phyloP scores from a whole-genome alignment of 1,139 yeast species.

The Yamadazyma friedrichii region DNA sequence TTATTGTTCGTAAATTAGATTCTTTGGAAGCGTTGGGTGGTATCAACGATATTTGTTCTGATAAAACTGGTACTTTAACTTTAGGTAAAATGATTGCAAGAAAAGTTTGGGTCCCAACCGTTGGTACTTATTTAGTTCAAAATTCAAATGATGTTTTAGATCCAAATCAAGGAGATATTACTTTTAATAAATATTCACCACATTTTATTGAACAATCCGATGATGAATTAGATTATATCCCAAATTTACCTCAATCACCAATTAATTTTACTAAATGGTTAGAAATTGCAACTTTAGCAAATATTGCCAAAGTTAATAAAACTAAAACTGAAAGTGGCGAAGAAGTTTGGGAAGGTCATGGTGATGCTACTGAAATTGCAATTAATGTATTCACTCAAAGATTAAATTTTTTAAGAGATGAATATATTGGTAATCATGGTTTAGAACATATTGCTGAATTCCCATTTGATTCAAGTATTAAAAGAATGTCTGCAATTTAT shows the following conservation, averaged over 20 bases:
- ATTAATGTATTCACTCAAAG: slow-evolving; percentile 33
- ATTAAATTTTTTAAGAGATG: slow-evolving; percentile 23
- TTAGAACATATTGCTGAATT: slow-evolving; percentile 27
- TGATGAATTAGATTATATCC: slow-evolving; percentile 29
- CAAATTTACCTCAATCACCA: slow-evolving; percentile 9
- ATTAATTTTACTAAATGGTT: slow-evolving; percentile 22
- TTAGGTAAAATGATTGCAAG: slow-evolving; percentile 50
- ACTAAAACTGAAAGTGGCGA: slow-evolving; percentile 26
- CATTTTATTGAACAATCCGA: slow-evolving; percentile 25
- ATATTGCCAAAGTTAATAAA: slow-evolving; percentile 30
- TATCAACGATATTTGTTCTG: slow-evolving; percentile 51
- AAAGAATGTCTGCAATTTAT: slow-evolving; percentile 49
- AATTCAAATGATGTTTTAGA: slow-evolving; percentile 42
- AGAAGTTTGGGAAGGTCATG: slow-evolving; percentile 34
- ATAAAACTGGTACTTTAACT: slow-evolving; percentile 55
- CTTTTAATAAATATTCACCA: slow-evolving; percentile 24
- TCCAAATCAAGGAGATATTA: slow-evolving; percentile 33
- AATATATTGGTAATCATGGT: slow-evolving; percentile 10
- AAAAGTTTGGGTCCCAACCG: slow-evolving; percentile 35
- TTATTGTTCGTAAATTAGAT: slow-evolving; percentile 46
- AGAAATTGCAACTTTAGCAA: slow-evolving; percentile 32
- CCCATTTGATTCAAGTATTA: slow-evolving; percentile 38
- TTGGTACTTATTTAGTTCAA: slow-evolving; percentile 32
- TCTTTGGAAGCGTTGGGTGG: slow-evolving; percentile 52
- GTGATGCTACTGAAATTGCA: slow-evolving; percentile 40